A percentile compares a stretch with the other conserved stretches of the same genome.
phyloP scores from a whole-genome alignment of 495 filamentous ascomycete genomes.

The Aspergillus coremiiformis region DNA sequence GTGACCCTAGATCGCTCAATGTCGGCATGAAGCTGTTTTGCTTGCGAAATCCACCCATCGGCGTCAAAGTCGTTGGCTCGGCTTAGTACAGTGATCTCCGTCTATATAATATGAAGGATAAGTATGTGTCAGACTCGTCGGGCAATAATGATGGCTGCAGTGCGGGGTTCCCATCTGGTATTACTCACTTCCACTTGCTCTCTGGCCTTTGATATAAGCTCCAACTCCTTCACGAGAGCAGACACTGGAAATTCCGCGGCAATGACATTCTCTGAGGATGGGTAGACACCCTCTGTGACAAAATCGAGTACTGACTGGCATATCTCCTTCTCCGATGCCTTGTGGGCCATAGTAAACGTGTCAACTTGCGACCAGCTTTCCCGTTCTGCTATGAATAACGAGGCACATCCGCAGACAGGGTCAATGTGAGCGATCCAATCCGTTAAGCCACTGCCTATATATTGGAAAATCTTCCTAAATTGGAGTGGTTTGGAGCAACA shows the following conservation, averaged over 20 bases:
- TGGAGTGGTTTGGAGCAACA: not conserved
- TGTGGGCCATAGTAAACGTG: conserved; percentile 23
- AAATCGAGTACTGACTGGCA: conserved; percentile 66
- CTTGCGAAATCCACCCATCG: conserved; percentile 75
- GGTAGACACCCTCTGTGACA: conserved; percentile 62
- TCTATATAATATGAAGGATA: conserved; percentile 32
- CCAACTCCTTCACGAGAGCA: conserved; percentile 54
- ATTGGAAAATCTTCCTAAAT: not conserved
- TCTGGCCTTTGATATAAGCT: conserved; percentile 57
- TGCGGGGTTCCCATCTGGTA: not conserved
- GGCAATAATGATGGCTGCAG: not conserved
- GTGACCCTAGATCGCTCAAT: conserved; percentile 64
- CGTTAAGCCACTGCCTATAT: not conserved
- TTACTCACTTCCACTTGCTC: conserved; percentile 58
- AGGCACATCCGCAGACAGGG: not conserved
- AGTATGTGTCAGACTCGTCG: conserved; percentile 3
- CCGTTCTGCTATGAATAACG: not conserved
- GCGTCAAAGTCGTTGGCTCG: conserved; percentile 67
- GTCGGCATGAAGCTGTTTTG: conserved; percentile 73
- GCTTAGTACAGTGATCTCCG: conserved; percentile 65
- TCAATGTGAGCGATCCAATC: not conserved
- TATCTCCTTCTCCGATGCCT: conserved; percentile 34
- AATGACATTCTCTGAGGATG: conserved; percentile 61
- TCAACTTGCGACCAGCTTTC: not conserved
- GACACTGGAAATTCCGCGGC: conserved; percentile 53